Evolutionary conservation across 2,329 filamentous ascomycete genomes (phyloP).

Genomic region (Colletotrichum theobromicola): DNA sequence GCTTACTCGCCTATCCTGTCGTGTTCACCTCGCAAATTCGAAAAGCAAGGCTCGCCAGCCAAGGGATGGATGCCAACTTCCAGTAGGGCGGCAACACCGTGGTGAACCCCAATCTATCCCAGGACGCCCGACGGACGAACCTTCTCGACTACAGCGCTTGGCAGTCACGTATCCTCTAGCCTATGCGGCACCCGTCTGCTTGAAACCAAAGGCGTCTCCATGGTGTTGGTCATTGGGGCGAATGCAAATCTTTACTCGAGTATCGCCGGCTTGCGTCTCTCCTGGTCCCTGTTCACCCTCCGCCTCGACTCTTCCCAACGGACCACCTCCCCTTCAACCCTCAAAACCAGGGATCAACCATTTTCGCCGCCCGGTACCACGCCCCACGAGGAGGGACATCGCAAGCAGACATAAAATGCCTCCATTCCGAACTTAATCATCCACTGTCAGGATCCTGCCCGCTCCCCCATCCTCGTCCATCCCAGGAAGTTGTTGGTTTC

Average conservation of each 20-base stretch:
- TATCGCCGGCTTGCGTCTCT: slow-evolving; percentile 15
- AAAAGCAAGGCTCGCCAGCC: neutral
- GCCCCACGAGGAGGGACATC: slow-evolving; percentile 20
- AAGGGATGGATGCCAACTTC: slow-evolving; percentile 11
- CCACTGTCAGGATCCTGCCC: slow-evolving; percentile 16
- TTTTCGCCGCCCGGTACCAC: slow-evolving; percentile 10
- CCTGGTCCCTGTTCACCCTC: slow-evolving; percentile 23
- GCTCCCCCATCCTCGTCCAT: slow-evolving; percentile 21
- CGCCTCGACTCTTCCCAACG: slow-evolving; percentile 20
- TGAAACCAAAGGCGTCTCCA: slow-evolving; percentile 23
- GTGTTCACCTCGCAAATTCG: neutral
- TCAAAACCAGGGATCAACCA: slow-evolving; percentile 22
- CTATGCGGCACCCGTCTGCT: slow-evolving; percentile 20
- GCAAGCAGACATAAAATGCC: slow-evolving; percentile 26
- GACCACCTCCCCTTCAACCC: slow-evolving; percentile 8
- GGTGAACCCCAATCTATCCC: slow-evolving; percentile 10
- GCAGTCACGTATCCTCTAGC: slow-evolving; percentile 22
- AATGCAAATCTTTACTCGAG: slow-evolving; percentile 22
- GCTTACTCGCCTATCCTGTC: slow-evolving; percentile 1
- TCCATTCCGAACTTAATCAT: slow-evolving; percentile 24
- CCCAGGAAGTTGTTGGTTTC: slow-evolving; percentile 21
- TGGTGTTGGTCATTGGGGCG: slow-evolving; percentile 21
- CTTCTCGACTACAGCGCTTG: slow-evolving; percentile 19
- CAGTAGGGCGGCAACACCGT: neutral
- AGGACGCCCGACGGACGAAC: slow-evolving; percentile 18